Base-by-base conservation (phyloP, 2,329 filamentous ascomycete genomes). In the Cytospora piceae region DNA sequence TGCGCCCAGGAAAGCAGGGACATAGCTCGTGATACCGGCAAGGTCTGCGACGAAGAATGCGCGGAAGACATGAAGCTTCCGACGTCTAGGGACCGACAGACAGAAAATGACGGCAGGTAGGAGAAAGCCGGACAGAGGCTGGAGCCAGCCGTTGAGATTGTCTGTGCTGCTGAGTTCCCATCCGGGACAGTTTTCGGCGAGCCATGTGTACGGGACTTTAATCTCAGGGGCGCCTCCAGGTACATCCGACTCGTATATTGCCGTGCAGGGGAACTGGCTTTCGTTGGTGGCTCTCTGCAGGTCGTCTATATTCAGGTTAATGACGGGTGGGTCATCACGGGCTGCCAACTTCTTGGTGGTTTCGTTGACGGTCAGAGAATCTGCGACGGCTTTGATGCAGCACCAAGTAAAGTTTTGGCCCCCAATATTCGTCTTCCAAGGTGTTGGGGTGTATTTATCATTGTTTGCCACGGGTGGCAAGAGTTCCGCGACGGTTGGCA, bases 41-140 rank as follows among this genome's bases (percentile, higher is more conserved):
- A 69, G 67, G 58, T 71, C 65, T 9, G 67, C 60, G 11, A 57
- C 59, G 58, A 71, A 71, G 51, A 72, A 60, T 6, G 56, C 22
- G 4, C 58, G 64, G 4, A 67, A 67, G 5, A 72, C 64, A 9
- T 71, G 67, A 3, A 74, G 57, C 56, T 71, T 72, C 37, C 72
- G 68, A 34, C 72, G 70, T 12, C 72, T 68, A 3, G 72, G 72
- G 6, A 74, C 66, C 7, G 71, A 71, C 17, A 74, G 64, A 55
- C 73, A 74, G 61, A 74, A 74, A 52, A 73, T 67, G 37, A 73
- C 65, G 37, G 72, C 72, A 2, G 73, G 73, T 8, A 74, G 51
- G n/a, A 74, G 64, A 42, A 74, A 73, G 15, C 70, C 67, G 7
- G 70, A 71, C 8, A 74, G 67, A 4, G 72, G 70, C 51, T 71